Evolutionary conservation across 2,329 filamentous ascomycete genomes (phyloP).

Genomic region (Monosporascus sp.): DNA sequence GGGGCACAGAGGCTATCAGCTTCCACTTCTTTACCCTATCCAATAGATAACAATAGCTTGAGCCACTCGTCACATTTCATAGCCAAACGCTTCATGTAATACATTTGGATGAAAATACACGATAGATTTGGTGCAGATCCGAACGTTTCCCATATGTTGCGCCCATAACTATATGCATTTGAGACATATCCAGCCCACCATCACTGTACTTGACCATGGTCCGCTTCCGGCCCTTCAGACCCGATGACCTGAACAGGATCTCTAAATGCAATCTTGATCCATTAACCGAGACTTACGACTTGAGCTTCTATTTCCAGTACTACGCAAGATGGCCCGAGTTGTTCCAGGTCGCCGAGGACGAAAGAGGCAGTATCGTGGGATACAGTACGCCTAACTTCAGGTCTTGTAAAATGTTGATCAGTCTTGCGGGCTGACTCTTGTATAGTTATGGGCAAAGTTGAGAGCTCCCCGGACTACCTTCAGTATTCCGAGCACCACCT

Average conservation of each 20-base stretch:
- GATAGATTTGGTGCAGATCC: too few species aligned
- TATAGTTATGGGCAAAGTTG: slow-evolving; percentile 92
- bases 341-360: slow-evolving; percentile 86
- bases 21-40: too few species aligned
- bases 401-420: slow-evolving; percentile 14
- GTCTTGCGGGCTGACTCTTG: slow-evolving; percentile 4
- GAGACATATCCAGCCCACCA: neutral
- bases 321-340: slow-evolving; percentile 92
- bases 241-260: slow-evolving; percentile 79
- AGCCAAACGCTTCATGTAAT: too few species aligned
- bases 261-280: slow-evolving; percentile 95
- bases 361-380: slow-evolving; percentile 81
- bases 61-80: too few species aligned
- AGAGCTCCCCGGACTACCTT: slow-evolving; percentile 73
- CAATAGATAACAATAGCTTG: too few species aligned
- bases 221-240: slow-evolving; percentile 78
- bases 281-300: slow-evolving; percentile 95
- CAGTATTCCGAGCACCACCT: slow-evolving; percentile 81
- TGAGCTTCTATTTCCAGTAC: slow-evolving; percentile 93
- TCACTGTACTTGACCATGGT: slow-evolving; percentile 52
- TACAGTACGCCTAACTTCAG: slow-evolving; percentile 62
- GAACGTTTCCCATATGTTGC: too few species aligned
- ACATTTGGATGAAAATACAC: too few species aligned
- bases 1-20: too few species aligned
- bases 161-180: too few species aligned